Base-by-base conservation (phyloP, 73 alveolate genomes). In the Urostyla sp. region DNA sequence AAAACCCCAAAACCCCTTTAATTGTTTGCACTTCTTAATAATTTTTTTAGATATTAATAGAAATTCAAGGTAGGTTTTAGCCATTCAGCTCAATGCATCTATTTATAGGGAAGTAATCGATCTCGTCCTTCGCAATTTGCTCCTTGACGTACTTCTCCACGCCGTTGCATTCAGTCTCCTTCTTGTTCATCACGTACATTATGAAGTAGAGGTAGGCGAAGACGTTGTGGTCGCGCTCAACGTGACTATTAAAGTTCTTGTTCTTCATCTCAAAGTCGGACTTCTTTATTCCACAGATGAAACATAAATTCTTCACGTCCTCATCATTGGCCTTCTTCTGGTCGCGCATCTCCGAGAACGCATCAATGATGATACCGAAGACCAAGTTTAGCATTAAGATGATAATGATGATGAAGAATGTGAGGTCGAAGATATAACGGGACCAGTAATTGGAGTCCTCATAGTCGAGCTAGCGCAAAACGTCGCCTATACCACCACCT, bases 401-500 rank as follows among this genome's bases (percentile, higher is more conserved):
- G 55, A 94, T 92, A 26, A 97, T 87, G 26, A 95, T 81, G 21
- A 97, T 88, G 78, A 94, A 96, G 85, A 88, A 97, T 21, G 91
- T 72, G 60, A 87, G 80, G 75, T 94, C 98, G 90, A 73, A 95
- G 67, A 95, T 38, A 20, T 72, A 46, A 72, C 98, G 75, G 10
- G 83, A 85, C 90, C 95, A 87, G 77, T 94, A 96, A 10, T 27
- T 13, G 1, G 35, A 36, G 36, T 87, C 91, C 2, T 16, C 54
- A 8, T 46, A 30, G 8, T 11, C 45, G 6, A 82, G 44, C 23
- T 76, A 28, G 20, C 21, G 54, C 46, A 67, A 35, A 16, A 58
- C 57, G 77, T 96, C 99, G 37, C 98, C 98, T 11, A 96, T 92
- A 55, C 99, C 99, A 20, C 99, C 99, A 21, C 99, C 99, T 57